Evolutionary conservation across 495 filamentous ascomycete species (phyloP).

Genomic region (Parmelia sp.): DNA sequence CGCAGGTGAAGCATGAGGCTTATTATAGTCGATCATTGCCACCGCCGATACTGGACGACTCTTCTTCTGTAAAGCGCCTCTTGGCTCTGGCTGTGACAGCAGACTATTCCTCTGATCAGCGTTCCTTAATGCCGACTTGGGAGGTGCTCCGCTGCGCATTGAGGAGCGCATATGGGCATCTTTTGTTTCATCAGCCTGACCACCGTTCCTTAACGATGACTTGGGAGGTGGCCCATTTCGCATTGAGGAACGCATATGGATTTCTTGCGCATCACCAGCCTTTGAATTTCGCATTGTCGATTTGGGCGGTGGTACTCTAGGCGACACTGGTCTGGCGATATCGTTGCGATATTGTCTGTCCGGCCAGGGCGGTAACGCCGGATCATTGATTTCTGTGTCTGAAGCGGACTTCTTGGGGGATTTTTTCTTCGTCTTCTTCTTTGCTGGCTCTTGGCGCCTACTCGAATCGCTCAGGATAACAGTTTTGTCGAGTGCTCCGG

Average conservation of each 20-base stretch:
- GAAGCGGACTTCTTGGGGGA: slow-evolving; percentile 9
- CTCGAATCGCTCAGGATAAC: slow-evolving; percentile 28
- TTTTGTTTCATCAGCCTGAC: slow-evolving; percentile 16
- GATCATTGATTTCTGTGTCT: slow-evolving; percentile 1
- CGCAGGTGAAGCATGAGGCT: slow-evolving; percentile 19
- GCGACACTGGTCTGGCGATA: slow-evolving; percentile 10
- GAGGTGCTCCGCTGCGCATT: slow-evolving; percentile 32
- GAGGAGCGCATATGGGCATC: slow-evolving; percentile 37
- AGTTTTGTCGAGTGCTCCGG: slow-evolving; percentile 42
- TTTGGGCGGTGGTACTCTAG: slow-evolving; percentile 28
- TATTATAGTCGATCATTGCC: slow-evolving; percentile 24
- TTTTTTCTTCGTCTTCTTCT: slow-evolving; percentile 24
- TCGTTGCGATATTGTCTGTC: slow-evolving; percentile 19
- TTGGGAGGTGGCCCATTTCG: slow-evolving; percentile 30
- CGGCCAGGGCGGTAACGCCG: slow-evolving; percentile 14
- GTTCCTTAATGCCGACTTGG: slow-evolving; percentile 18
- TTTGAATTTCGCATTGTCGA: slow-evolving; percentile 33
- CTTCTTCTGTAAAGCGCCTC: slow-evolving; percentile 34
- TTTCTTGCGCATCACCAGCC: slow-evolving; percentile 21
- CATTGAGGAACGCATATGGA: slow-evolving; percentile 39
- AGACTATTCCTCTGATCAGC: slow-evolving; percentile 7
- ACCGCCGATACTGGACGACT: slow-evolving; percentile 28
- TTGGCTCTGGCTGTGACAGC: slow-evolving; percentile 21
- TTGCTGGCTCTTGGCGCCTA: slow-evolving; percentile 15
- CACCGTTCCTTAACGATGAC: slow-evolving; percentile 13